A percentile compares a stretch with the other conserved stretches of the same genome.
phyloP scores from a whole-genome alignment of 352 stramenopile species.

The Phytophthora uliginosa region DNA sequence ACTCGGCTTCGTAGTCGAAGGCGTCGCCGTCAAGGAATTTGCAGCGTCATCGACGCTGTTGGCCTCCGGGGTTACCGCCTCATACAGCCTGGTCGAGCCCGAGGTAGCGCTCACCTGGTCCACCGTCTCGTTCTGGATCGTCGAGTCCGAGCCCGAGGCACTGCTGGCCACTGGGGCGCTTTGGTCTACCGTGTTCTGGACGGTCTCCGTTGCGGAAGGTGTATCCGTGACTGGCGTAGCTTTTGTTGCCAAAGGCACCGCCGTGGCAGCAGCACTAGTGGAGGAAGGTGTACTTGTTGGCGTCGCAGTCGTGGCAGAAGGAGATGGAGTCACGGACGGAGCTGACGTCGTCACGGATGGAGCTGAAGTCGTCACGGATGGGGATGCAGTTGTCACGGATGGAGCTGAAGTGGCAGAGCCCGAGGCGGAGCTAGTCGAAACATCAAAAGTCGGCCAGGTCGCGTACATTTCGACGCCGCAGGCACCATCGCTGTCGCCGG shows the following conservation, averaged over 20 bases:
- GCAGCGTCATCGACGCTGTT: background rate
- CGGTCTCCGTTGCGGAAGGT: constrained; percentile 20
- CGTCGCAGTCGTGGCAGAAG: constrained; percentile 18
- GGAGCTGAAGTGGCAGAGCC: constrained; percentile 13
- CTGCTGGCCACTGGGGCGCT: background rate
- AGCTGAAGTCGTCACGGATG: constrained; percentile 11
- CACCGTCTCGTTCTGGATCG: constrained; percentile 15
- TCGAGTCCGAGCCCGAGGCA: constrained; percentile 16
- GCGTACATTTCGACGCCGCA: constrained; percentile 70
- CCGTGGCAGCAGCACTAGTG: background rate
- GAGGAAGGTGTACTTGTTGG: constrained; percentile 14
- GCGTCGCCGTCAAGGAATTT: background rate
- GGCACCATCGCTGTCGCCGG: constrained; percentile 53
- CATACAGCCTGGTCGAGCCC: constrained; percentile 13
- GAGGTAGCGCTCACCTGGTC: constrained; percentile 13
- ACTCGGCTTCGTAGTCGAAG: background rate
- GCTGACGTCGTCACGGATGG: constrained; percentile 16
- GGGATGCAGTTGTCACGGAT: constrained; percentile 7
- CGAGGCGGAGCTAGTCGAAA: constrained; percentile 12
- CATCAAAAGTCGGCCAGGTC: constrained; percentile 63
- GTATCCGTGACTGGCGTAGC: constrained; percentile 8
- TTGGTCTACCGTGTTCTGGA: constrained; percentile 12
- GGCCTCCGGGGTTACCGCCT: constrained; percentile 8
- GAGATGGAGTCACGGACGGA: constrained; percentile 1
- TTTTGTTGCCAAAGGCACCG: background rate